Conservation (phyloP, 148 eudicot species). For the Rhododendron simsii region DNA sequence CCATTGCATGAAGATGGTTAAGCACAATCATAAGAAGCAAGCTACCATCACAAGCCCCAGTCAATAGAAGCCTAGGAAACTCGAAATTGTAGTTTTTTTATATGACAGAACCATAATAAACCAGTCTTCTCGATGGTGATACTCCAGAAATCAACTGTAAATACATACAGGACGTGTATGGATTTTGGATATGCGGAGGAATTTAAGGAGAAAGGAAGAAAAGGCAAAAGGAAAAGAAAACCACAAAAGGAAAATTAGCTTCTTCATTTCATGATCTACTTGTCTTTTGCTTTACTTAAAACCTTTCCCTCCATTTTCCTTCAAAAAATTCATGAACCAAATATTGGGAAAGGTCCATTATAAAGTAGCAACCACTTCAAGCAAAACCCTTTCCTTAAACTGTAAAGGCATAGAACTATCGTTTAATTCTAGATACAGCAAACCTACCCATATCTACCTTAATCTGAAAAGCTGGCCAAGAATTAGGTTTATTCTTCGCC, state of each 20-base stretch:
- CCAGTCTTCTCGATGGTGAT: background rate
- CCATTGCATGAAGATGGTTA: background rate
- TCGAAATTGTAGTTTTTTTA: background rate
- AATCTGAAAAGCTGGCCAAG: background rate
- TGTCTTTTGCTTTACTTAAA: background rate
- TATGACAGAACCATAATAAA: background rate
- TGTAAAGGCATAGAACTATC: background rate
- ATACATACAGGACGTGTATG: background rate
- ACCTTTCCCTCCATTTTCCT: background rate
- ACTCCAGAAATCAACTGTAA: background rate
- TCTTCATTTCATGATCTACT: background rate
- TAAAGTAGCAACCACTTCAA: background rate
- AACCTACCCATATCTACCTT: background rate
- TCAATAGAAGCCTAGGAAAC: background rate
- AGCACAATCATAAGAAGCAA: background rate
- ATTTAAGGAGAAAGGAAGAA: background rate
- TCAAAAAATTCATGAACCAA: background rate
- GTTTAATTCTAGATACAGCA: background rate
- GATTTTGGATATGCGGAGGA: background rate
- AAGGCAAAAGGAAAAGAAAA: background rate
- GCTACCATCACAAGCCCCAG: conserved; percentile 4
- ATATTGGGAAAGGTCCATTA: background rate
- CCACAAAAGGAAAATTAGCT: background rate
- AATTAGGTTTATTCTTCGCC: background rate
- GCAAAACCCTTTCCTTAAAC: background rate